Conservation (phyloP, 768 basidiomycete genomes). For the Tylopilus balloui region DNA sequence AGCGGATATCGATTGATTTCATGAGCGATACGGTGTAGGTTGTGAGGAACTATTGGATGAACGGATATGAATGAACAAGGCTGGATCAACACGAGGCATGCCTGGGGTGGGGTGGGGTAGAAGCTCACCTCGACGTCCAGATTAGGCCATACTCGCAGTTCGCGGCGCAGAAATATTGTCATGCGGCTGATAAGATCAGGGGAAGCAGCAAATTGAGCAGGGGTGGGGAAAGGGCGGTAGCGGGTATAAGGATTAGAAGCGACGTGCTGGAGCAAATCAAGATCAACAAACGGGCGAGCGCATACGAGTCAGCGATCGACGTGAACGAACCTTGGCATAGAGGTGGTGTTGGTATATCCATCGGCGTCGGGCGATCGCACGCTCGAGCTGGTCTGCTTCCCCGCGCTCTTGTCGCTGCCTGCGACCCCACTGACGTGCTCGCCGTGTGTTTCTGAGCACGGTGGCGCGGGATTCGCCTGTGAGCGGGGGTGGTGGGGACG, state of each 20-base stretch:
- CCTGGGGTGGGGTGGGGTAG: neutral
- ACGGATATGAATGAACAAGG: slow-evolving; percentile 14
- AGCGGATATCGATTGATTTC: slow-evolving; percentile 90
- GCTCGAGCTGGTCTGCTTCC: slow-evolving; percentile 66
- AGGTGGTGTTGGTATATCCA: slow-evolving; percentile 79
- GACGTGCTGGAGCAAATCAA: slow-evolving; percentile 67
- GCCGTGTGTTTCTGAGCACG: slow-evolving; percentile 29
- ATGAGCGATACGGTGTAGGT: slow-evolving; percentile 86
- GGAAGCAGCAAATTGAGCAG: slow-evolving; percentile 76
- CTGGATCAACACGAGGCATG: slow-evolving; percentile 3
- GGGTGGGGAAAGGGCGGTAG: slow-evolving; percentile 87
- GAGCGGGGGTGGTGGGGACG: slow-evolving; percentile 41
- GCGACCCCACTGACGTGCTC: slow-evolving; percentile 54
- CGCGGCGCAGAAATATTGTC: slow-evolving; percentile 76
- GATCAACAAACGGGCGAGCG: slow-evolving; percentile 3
- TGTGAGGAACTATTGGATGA: slow-evolving; percentile 68
- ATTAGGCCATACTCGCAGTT: slow-evolving; percentile 82
- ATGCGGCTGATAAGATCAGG: slow-evolving; percentile 71
- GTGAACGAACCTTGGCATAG: slow-evolving; percentile 72
- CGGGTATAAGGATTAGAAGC: slow-evolving; percentile 84
- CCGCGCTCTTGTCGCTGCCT: slow-evolving; percentile 47
- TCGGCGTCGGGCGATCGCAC: slow-evolving; percentile 64
- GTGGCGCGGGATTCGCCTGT: slow-evolving; percentile 25
- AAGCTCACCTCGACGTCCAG: slow-evolving; percentile 80
- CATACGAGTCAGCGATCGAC: neutral